These are phyloP conservation scores for Coemansia sp. DNA, from an alignment of 192 early-diverging fungal genomes.

Conservation along the genomic window DNA sequence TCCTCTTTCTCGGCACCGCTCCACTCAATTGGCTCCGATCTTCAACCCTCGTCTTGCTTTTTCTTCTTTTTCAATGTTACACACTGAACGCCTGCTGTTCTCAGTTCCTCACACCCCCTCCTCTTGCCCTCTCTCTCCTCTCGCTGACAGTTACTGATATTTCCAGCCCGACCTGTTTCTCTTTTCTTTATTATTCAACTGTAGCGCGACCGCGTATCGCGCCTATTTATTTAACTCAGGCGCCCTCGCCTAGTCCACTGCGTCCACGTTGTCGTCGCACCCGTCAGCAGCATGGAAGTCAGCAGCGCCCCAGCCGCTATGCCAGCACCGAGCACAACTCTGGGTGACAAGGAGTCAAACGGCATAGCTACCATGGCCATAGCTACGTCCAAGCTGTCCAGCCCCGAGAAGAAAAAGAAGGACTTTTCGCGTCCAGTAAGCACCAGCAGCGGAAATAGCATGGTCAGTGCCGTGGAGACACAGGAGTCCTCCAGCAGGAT, in stretches of 20 bases:
- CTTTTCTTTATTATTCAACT: not conserved
- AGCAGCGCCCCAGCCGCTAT: constrained; percentile 3
- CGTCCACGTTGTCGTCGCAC: not conserved
- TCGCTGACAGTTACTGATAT: constrained; percentile 9
- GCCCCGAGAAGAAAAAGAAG: constrained; percentile 19
- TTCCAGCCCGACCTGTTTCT: not conserved
- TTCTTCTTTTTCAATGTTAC: not conserved
- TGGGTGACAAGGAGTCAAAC: not conserved
- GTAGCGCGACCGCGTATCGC: constrained; percentile 11
- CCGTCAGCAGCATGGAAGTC: constrained; percentile 11
- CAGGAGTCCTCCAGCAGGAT: constrained; percentile 26
- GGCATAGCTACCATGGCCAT: constrained; percentile 23
- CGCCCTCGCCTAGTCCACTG: not conserved
- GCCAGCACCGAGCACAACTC: constrained; percentile 1
- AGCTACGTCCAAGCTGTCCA: constrained; percentile 24
- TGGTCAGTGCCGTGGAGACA: constrained; percentile 32
- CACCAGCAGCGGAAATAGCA: constrained; percentile 53
- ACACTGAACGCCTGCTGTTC: not conserved
- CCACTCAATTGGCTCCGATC: constrained; percentile 3
- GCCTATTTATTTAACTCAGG: not conserved
- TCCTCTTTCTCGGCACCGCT: not conserved
- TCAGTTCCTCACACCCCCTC: not conserved
- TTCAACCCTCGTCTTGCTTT: not conserved
- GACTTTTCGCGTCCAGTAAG: constrained; percentile 49
- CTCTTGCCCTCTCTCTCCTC: not conserved